Conservation (phyloP, 352 stramenopile genomes). For the Phytophthora sp. region DNA sequence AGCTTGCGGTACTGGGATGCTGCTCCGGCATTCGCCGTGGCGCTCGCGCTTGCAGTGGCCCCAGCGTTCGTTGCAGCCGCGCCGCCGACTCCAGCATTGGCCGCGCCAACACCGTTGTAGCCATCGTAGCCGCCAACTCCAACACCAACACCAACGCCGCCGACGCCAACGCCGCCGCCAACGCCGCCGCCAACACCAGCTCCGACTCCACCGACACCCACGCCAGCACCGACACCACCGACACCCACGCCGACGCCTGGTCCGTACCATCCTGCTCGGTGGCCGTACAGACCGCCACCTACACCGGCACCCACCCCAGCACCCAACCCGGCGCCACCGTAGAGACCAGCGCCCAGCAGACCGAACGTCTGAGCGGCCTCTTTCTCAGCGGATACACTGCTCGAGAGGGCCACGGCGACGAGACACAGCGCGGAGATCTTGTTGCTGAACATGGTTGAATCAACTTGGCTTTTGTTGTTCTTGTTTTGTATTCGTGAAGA, state of each 20-base stretch:
- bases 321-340: neutral
- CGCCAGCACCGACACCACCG: too few relatives aligned
- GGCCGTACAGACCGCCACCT: neutral
- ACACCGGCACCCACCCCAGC: neutral
- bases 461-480: too few relatives aligned
- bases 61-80: slow-evolving; percentile 1
- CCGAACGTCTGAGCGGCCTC: neutral
- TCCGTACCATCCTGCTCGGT: neutral
- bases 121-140: neutral
- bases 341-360: neutral
- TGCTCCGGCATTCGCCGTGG: neutral
- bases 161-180: neutral
- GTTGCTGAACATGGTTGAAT: too few relatives aligned
- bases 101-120: slow-evolving; percentile 3
- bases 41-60: neutral
- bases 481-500: too few relatives aligned
- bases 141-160: neutral
- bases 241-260: neutral
- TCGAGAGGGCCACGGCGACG: too few relatives aligned
- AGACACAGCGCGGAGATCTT: too few relatives aligned
- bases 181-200: neutral
- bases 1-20: slow-evolving; percentile 7
- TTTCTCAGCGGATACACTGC: too few relatives aligned
- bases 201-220: too few relatives aligned
- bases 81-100: neutral